Base-by-base conservation (phyloP, 257 asterid species). In the Plantago ovata region DNA sequence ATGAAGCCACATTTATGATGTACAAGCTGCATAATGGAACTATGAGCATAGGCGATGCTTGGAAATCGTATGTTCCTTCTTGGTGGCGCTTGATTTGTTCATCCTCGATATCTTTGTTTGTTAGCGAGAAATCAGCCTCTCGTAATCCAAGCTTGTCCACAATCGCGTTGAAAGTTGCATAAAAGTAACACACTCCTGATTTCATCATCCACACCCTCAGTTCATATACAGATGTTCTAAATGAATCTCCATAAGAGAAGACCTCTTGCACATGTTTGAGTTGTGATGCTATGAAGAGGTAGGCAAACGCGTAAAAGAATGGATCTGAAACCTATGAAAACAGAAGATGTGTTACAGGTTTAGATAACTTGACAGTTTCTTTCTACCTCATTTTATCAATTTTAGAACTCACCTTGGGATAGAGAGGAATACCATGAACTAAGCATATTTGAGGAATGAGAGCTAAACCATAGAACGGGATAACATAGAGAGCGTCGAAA, bases 161-260 rank as follows among this genome's bases (percentile, higher is more conserved):
- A 18, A 73, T 10, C 7, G 82, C 85, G 36, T 79, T 72, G 15
- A 81, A 1, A 42, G 73, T 46, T n/a, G 81, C 95, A 51, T 67
- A 79, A 3, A 77, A 47, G 59, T 78, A 81, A 39, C 75, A 70
- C 6, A 87, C 54, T 6, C 75, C 72, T 0, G 79, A 63, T 60
- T 69, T 84, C 65, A 84, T 73, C 90, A 79, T 73, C 87, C 87
- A 86, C 18, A 79, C 60, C 43, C 92, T 67, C 50, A 70, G 73
- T 45, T 81, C 95, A 12, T 77, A 77, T 62, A 78, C 69, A 62
- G 82, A 79, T 44, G 77, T 69, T 10, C 38, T 54, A 6, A 75
- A 14, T 21, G 96, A 63, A 9, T 78, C 64, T 15, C 89, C 83
- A 1, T 51, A 38, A 0, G 62, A 61, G 8, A 80, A 7, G 10